Base-by-base conservation (phyloP, 169 alveolate genomes). In the Plasmodium malariae region DNA sequence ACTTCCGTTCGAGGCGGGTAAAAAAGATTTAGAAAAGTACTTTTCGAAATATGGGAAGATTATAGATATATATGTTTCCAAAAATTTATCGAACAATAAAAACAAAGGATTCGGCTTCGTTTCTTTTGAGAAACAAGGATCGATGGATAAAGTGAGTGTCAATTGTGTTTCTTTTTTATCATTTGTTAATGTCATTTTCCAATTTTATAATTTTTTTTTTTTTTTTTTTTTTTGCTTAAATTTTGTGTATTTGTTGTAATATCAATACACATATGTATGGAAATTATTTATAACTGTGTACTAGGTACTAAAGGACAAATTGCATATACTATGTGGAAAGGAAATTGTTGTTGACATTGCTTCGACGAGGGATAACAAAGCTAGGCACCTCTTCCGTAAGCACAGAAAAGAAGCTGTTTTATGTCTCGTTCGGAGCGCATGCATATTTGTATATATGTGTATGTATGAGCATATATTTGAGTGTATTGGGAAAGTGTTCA, bases 81-180 rank as follows among this genome's bases (percentile, higher is more conserved):
- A 65, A 32, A 49, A 57, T 37, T 19, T 37, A 51, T 48, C 74
- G 43, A 69, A 78, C 30, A 63, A 26, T 12, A 54, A 37, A 28
- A 94, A 94, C 72, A 94, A 94, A 68, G 97, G 97, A 12, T 94
- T 94, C 72, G 97, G 97, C 17, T 94, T 94, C 28, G 95, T 94
- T 14, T 94, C 97, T 0, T 94, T 94, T 37, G 94, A 94, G 17
- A 87, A 88, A 26, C 95, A 93, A 45, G 89, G 11, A 5, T 76
- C 88, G 6, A 54, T 93, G 69, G 43, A 78, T 59, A 80, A 70
- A 76, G 96, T 93, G 9, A 21, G n/a, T n/a, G n/a, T n/a, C n/a
- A n/a, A 28, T 0, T 55, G 19, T 21, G 0, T 12, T 3, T n/a
- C 12, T 45, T 28, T 11, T 40, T 32, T 12, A n/a, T 40, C 24